These are phyloP conservation scores for Termitomyces heimii DNA, from an alignment of 768 basidiomycete genomes.

Conservation along the genomic window DNA sequence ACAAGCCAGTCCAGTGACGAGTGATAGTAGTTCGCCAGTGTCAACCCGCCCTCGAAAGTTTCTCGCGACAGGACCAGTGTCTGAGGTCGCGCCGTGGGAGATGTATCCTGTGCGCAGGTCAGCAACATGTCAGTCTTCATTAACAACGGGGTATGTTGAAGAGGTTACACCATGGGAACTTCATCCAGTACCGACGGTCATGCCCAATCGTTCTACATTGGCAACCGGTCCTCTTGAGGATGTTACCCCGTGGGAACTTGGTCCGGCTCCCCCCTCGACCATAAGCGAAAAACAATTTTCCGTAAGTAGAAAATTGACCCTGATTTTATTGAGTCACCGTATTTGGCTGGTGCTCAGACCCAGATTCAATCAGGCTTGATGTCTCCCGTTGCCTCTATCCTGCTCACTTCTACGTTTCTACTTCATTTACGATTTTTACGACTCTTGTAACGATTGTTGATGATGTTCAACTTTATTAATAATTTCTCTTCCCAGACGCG, in stretches of 20 bases:
- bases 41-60: constrained; percentile 9
- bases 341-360: constrained; percentile 7
- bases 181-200: constrained; percentile 18
- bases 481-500: constrained; percentile 18
- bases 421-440: constrained; percentile 3
- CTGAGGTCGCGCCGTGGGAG: constrained; percentile 26
- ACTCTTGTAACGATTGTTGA: constrained; percentile 11
- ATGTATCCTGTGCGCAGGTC: constrained; percentile 16
- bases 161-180: constrained; percentile 27
- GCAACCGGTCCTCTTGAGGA: constrained; percentile 22
- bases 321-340: constrained; percentile 9
- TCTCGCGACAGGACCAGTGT: constrained; percentile 17
- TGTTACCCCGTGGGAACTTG: constrained; percentile 28
- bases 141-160: constrained; percentile 19
- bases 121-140: constrained; percentile 15
- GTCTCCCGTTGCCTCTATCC: constrained; percentile 3
- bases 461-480: constrained; percentile 6
- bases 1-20: background rate
- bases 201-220: constrained; percentile 17
- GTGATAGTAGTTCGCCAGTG: constrained; percentile 8
- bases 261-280: constrained; percentile 10
- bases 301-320: constrained; percentile 14
- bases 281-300: constrained; percentile 13
- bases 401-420: background rate
- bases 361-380: constrained; percentile 2